Evolutionary conservation across 2,329 filamentous ascomycete genomes (phyloP), one percentile per base, ranked within the genome.

Genomic region (Eutypella sp.): DNA sequence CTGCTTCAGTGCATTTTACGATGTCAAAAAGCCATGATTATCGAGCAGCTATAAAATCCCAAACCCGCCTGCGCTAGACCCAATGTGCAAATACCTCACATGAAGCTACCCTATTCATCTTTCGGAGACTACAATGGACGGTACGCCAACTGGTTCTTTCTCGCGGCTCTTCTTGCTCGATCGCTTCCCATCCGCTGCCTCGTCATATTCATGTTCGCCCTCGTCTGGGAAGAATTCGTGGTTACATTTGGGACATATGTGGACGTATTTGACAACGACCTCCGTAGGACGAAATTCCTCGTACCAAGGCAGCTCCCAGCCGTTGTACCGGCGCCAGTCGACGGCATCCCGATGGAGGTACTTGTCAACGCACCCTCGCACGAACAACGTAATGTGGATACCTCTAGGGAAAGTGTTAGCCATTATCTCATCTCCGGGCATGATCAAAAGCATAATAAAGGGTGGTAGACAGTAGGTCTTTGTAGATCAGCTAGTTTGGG

Each of bases 251-350:
- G 48, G 46, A 39, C 44, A 52, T 1, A 38, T 31, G 15, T 46
- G 45, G 29, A 46, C 44, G 34, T 50, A 48, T 27, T 50, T 46
- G 40, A 52, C 41, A 22, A 52, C 41, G 38, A 52, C 43, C n/a
- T 40, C 48, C 16, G 42, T 47, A 7, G 31, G 36, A 13, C 39
- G 41, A 25, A 40, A 45, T 9, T 38, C n/a, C n/a, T 45, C n/a
- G 36, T 15, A 39, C 36, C 36, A 39, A 11, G 36, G 36, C 11
- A 39, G 48, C 19, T 24, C 8, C 34, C 23, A 38, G 5, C 38
- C 34, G 24, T 40, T 11, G 34, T 42, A 41, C 23, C 23, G 7
- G n/a, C 34, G 11, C 19, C 39, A 27, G 8, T 37, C 23, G n/a
- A 22, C 9, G 18, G 37, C 40, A 8, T 38, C 34, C 18, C 36